These are phyloP conservation scores for Penicillium paradoxum DNA, from an alignment of 495 filamentous ascomycete species.

Conservation along the genomic window DNA sequence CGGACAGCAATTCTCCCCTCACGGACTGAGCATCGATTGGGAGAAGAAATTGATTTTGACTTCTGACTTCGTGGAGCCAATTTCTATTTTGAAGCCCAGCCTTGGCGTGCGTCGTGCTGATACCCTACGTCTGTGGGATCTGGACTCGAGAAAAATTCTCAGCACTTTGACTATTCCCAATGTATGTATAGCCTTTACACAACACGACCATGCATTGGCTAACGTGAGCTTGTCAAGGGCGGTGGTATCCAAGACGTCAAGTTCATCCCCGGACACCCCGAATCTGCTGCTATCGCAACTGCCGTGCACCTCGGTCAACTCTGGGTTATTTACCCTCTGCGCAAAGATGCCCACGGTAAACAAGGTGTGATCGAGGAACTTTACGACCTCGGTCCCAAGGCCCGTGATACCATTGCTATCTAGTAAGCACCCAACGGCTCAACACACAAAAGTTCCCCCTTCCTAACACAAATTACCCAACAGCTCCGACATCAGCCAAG, in stretches of 20 bases:
- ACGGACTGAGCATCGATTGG: slow-evolving; percentile 56
- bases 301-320: slow-evolving; percentile 58
- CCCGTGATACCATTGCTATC: slow-evolving; percentile 53
- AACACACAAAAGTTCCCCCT: background rate
- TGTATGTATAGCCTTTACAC: slow-evolving; percentile 24
- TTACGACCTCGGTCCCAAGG: slow-evolving; percentile 53
- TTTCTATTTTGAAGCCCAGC: slow-evolving; percentile 56
- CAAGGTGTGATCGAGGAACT: slow-evolving; percentile 54
- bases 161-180: slow-evolving; percentile 59
- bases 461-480: slow-evolving; percentile 4
- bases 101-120: slow-evolving; percentile 47
- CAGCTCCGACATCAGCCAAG: slow-evolving; percentile 53
- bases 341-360: slow-evolving; percentile 46
- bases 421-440: slow-evolving; percentile 34
- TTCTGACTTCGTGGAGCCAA: slow-evolving; percentile 58
- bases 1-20: slow-evolving; percentile 54
- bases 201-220: too few species aligned
- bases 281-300: slow-evolving; percentile 55
- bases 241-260: slow-evolving; percentile 62
- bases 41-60: slow-evolving; percentile 53
- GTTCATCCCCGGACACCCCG: slow-evolving; percentile 57
- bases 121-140: slow-evolving; percentile 57
- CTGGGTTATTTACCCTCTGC: slow-evolving; percentile 62
- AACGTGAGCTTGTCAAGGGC: slow-evolving; percentile 27
- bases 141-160: slow-evolving; percentile 47